Percentiles rank a stretch among this genome's conserved stretches.
Evolutionary conservation across 1,284 basidiomycete genomes (phyloP).

Genomic region (Puccinia horiana): DNA sequence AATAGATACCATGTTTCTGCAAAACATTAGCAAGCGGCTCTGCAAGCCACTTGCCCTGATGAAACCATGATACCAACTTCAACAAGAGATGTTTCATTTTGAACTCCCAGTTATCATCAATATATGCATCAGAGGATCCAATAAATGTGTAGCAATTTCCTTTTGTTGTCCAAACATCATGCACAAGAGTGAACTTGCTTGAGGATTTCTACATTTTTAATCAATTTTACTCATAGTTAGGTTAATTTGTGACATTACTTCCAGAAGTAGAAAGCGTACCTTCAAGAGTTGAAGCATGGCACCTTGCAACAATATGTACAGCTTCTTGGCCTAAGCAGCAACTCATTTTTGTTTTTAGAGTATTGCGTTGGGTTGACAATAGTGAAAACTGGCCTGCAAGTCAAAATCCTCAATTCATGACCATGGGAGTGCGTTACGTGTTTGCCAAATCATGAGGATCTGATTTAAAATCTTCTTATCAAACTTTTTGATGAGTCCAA

Average conservation of each 20-base stretch:
- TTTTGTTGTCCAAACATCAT: constrained; percentile 38
- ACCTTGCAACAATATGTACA: constrained; percentile 18
- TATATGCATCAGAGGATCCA: constrained; percentile 25
- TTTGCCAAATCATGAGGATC: constrained; percentile 25
- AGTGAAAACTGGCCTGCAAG: constrained; percentile 16
- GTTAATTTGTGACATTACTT: background rate
- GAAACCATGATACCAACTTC: no score
- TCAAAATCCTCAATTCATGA: constrained; percentile 23
- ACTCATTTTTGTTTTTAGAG: constrained; percentile 22
- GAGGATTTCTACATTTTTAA: background rate
- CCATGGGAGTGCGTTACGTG: no score
- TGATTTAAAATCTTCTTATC: constrained; percentile 27
- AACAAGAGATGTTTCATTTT: constrained; percentile 13
- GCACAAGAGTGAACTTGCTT: constrained; percentile 22
- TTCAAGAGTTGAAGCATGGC: constrained; percentile 7
- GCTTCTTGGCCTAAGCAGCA: constrained; percentile 17
- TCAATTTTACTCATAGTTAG: background rate
- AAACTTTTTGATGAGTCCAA: constrained; percentile 18
- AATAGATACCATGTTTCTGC: constrained; percentile 8
- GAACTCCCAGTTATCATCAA: constrained; percentile 25
- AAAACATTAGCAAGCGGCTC: constrained; percentile 32
- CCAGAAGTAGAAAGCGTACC: background rate
- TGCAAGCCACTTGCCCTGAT: no score
- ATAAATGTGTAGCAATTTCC: constrained; percentile 24
- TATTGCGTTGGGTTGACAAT: constrained; percentile 13